Evolutionary conservation across 1,139 yeast genomes (phyloP).

Genomic region (Geotrichum aggregatum): DNA sequence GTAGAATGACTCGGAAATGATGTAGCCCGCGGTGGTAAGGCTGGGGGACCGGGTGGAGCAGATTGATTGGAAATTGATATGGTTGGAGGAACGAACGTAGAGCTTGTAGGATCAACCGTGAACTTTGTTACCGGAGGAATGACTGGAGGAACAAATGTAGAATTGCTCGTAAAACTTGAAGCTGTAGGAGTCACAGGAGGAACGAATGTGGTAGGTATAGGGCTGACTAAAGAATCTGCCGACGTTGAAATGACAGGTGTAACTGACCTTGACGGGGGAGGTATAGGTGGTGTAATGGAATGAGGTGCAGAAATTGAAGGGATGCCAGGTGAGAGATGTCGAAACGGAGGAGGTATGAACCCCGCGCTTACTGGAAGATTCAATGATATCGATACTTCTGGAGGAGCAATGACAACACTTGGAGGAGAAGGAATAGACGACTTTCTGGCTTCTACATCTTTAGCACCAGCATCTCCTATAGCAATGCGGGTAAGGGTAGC

Average conservation of each 20-base stretch:
- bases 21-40: slow-evolving; percentile 13
- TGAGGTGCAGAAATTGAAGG: neutral
- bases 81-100: slow-evolving; percentile 2
- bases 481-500: neutral
- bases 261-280: slow-evolving; percentile 19
- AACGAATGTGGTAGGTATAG: slow-evolving; percentile 6
- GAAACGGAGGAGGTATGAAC: slow-evolving; percentile 19
- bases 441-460: neutral
- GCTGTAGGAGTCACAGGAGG: slow-evolving; percentile 19
- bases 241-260: no score
- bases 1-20: neutral
- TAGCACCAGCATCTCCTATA: neutral
- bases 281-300: slow-evolving; percentile 2
- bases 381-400: neutral
- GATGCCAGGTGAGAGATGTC: slow-evolving; percentile 12
- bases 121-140: neutral
- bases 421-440: slow-evolving; percentile 1
- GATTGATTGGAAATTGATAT: neutral
- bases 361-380: neutral
- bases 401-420: neutral
- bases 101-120: no score
- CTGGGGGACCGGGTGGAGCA: slow-evolving; percentile 11
- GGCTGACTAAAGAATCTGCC: slow-evolving; percentile 5
- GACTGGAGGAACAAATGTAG: neutral
- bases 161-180: neutral